phyloP scores from a whole-genome alignment of 306 rosid genomes.

The Datisca glomerata region DNA sequence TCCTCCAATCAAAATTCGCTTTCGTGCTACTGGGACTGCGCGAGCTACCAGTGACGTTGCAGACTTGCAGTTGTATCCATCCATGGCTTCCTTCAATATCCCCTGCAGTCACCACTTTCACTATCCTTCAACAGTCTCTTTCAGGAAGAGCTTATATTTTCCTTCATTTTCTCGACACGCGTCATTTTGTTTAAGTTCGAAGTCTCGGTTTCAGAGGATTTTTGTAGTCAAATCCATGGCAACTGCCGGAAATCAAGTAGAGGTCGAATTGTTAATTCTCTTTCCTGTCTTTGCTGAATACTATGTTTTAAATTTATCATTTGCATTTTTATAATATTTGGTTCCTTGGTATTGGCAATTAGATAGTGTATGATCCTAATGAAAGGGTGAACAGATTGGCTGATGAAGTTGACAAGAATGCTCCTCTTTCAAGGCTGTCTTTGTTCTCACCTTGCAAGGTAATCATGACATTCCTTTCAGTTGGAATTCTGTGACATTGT shows the following conservation, averaged over 20 bases:
- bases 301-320: background rate
- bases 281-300: background rate
- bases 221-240: conserved; percentile 21
- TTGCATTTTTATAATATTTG: background rate
- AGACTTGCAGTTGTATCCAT: background rate
- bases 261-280: conserved; percentile 33
- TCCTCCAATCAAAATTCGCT: too few relatives aligned
- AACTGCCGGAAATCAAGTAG: conserved; percentile 41
- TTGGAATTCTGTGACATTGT: conserved; percentile 7
- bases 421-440: conserved; percentile 82
- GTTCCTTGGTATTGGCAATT: conserved; percentile 22
- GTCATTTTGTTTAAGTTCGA: conserved; percentile 24
- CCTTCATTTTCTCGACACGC: conserved; percentile 28
- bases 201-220: conserved; percentile 23
- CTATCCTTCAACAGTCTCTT: conserved; percentile 20
- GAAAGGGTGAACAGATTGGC: conserved; percentile 75
- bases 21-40: too few relatives aligned
- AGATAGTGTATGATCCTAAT: conserved; percentile 75
- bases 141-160: conserved; percentile 14
- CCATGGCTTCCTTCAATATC: conserved; percentile 63
- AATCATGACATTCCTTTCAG: conserved; percentile 10
- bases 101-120: conserved; percentile 30
- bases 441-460: conserved; percentile 98
- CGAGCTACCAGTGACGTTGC: too few relatives aligned
- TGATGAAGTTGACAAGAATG: conserved; percentile 50